Conservation (phyloP, 2,329 filamentous ascomycete species). For the Neonectria punicea region DNA sequence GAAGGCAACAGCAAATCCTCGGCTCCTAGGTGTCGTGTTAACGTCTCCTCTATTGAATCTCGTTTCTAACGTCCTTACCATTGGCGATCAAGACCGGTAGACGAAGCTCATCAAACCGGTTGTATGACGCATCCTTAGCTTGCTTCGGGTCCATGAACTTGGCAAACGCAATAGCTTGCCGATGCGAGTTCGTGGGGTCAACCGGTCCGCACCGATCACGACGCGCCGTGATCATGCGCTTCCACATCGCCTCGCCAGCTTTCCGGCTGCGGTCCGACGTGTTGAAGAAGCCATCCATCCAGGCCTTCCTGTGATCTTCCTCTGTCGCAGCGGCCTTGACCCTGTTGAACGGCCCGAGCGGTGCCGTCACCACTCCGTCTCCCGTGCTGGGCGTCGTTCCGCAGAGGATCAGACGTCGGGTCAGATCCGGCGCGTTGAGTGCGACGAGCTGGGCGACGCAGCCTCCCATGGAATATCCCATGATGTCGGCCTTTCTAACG, state of each 20-base stretch:
- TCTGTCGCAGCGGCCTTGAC: conserved; percentile 46
- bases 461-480: conserved; percentile 64
- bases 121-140: conserved; percentile 47
- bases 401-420: conserved; percentile 55
- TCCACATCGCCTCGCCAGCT: conserved; percentile 48
- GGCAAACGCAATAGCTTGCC: conserved; percentile 48
- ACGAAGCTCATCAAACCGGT: conserved; percentile 46
- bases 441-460: conserved; percentile 57
- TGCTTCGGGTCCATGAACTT: conserved; percentile 50
- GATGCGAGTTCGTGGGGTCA: conserved; percentile 40
- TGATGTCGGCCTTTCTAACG: conserved; percentile 53
- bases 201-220: conserved; percentile 41
- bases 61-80: conserved; percentile 41
- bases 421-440: conserved; percentile 49
- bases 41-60: not conserved
- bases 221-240: conserved; percentile 46
- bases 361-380: conserved; percentile 46
- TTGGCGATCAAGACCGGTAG: conserved; percentile 53
- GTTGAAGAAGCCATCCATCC: conserved; percentile 49
- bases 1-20: conserved; percentile 50
- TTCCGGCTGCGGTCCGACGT: conserved; percentile 44
- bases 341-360: conserved; percentile 47
- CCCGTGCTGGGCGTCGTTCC: conserved; percentile 56
- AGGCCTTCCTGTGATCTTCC: conserved; percentile 48
- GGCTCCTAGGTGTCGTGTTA: conserved; percentile 40